Base-by-base conservation (phyloP, 73 alveolate species). In the Paramecium caudatum region DNA sequence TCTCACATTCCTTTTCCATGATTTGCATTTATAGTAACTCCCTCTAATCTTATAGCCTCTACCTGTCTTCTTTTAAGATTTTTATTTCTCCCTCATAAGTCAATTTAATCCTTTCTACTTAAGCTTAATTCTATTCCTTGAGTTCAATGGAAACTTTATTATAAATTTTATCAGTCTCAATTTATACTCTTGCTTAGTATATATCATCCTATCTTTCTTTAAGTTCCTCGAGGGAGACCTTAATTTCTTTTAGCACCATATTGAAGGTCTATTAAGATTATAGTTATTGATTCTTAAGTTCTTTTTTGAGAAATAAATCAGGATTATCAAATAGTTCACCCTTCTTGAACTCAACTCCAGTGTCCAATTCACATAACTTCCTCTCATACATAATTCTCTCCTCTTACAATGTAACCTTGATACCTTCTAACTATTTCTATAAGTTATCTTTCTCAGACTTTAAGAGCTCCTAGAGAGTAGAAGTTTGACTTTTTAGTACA, bases 151-250 rank as follows among this genome's bases (percentile, higher is more conserved):
- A 23, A 47, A 82, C 91, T 61, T 93, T 87, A 21, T 82, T 41
- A 15, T 61, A 61, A 63, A 68, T 90, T 46, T 81, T 48, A 25
- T 93, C 90, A 82, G 65, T 91, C 48, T 93, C 96, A 23, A 93
- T 90, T 82, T 93, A 83, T 8, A 93, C 93, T 82, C 92, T 91
- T 63, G 91, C 83, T 78, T 93, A 91, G 10, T 82, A 86, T 32
- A 93, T 8, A 62, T 93, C 84, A 47, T 93, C 96, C 37, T 82
- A 82, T 47, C 90, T 90, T 90, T 93, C 94, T 41, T 88, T 91
- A 82, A 74, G 43, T 13, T 74, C 39, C 39, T 17, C 55, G 10
- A 74, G 16, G 19, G 36, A 41, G 19, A 41, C 17, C n/a, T 74
- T 19, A 16, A 74, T 37, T 16, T 74, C 88, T 17, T 41, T 43